A percentile compares a stretch with the other conserved stretches of the same genome.
Evolutionary conservation across 2,329 filamentous ascomycete genomes (phyloP).

Genomic region (Hypoxylon sp.): DNA sequence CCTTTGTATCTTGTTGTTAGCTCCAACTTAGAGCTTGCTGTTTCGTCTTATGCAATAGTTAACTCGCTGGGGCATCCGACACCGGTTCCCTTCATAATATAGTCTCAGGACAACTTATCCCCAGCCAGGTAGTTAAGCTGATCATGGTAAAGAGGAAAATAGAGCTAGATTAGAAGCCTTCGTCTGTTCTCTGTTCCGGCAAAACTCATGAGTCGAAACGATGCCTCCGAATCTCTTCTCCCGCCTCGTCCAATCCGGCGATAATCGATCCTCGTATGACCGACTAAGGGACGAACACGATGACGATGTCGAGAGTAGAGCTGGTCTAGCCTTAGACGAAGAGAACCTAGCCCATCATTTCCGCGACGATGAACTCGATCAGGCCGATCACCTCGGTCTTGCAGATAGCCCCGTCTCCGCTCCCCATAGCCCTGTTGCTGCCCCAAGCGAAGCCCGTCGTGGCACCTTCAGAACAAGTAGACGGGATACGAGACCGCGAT

Average conservation of each 20-base stretch:
- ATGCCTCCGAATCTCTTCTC: constrained; percentile 68
- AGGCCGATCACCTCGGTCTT: constrained; percentile 59
- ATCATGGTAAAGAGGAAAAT: constrained; percentile 26
- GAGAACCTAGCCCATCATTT: constrained; percentile 69
- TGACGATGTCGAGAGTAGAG: constrained; percentile 60
- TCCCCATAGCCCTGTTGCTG: constrained; percentile 54
- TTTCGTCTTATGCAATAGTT: constrained; percentile 1
- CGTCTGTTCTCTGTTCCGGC: background rate
- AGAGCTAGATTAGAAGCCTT: constrained; percentile 11
- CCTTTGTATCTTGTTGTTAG: constrained; percentile 18
- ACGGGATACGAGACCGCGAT: constrained; percentile 48
- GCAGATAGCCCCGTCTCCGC: constrained; percentile 65
- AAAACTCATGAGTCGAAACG: constrained; percentile 34
- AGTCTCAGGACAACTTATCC: background rate
- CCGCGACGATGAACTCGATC: constrained; percentile 65
- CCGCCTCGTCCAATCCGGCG: constrained; percentile 57
- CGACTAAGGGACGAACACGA: constrained; percentile 62
- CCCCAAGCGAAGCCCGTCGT: constrained; percentile 39
- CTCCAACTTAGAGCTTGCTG: constrained; percentile 13
- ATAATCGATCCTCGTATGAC: constrained; percentile 66
- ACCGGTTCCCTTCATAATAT: constrained; percentile 2
- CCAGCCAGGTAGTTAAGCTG: background rate
- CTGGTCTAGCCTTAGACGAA: constrained; percentile 65
- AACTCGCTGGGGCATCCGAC: background rate
- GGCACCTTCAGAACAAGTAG: constrained; percentile 27